Base-by-base conservation (phyloP, 1,284 basidiomycete genomes). In the Tilletia walkeri region DNA sequence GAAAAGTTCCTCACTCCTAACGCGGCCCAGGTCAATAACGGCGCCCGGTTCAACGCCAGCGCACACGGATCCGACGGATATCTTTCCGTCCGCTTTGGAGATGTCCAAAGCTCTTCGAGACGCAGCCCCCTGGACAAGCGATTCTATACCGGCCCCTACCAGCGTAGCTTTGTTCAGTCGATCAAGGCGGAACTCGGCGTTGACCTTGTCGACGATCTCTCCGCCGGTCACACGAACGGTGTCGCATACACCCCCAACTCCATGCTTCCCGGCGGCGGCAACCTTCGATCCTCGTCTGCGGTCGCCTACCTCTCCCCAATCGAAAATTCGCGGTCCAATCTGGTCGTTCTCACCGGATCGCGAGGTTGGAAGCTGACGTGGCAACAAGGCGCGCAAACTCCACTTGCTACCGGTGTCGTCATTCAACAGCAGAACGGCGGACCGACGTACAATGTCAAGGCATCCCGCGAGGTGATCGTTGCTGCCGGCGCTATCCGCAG, bases 1-100 rank as follows among this genome's bases (percentile, higher is more conserved):
- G 89, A 90, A 83, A 77, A 81, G 0, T 89, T 89, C 78, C 86
- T 87, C 3, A 82, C 87, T 9, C 89, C 89, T 0, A 88, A 88
- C 67, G 72, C 80, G n/a, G 83, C 85, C 54, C 88, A 88, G 80
- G 77, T 80, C 1, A 84, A 85, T 0, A 86, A 86, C 71, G 88
- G 87, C 3, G 87, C 88, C 0, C 85, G 87, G 78, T 70, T 82
- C 77, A 63, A 88, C 53, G 61, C 77, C 1, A 70, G 70, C 6
- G 84, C 86, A 73, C 89, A 90, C 76, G 89, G 88, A 7, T 86
- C 82, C 30, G 71, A 80, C 0, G 89, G 89, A 0, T 88, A 88
- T 0, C 85, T 90, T 0, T 86, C 88, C 73, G 87, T 88, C 56
- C 78, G 76, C 0, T 85, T 84, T 73, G 78, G 83, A 56, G 78